Evolutionary conservation across 345 rosid genomes (phyloP), one percentile per base, ranked within the genome.

Genomic region (Excoecaria agallocha): DNA sequence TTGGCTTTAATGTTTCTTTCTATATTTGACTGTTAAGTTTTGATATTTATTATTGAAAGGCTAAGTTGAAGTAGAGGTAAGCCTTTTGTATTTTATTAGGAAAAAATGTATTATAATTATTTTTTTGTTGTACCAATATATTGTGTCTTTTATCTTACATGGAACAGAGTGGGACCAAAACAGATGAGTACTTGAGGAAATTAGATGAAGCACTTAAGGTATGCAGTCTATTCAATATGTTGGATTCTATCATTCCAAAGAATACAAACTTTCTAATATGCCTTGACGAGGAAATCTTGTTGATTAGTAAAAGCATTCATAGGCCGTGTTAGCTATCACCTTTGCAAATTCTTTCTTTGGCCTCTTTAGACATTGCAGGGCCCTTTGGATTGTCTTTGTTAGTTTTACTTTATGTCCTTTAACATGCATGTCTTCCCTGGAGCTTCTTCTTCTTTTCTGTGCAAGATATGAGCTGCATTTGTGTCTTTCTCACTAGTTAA

Each of bases 191-290:
- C 82, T 79, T 94, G 84, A 82, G 71, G 72, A 86, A 81, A 82
- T 83, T 94, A 82, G 97, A 90, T 77, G 87, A 91, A 78, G 95
- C 98, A 45, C 98, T 94, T 81, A 84, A 86, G 96, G 98, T 94
- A 79, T 57, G 58, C 74, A 61, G 65, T 60, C 41, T 39, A 35
- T 35, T 78, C n/a, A 13, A 20, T 65, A 7, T 61, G n/a, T 12
- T 54, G 51, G 16, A 69, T 67, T 63, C 1, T 49, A 16, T 68
- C 73, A 25, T 41, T 25, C 30, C 51, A 10, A 58, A 45, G 58
- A 50, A 43, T 30, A 63, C n/a, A 19, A 41, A 49, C 41, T 68
- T 59, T 50, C 13, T 8, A 55, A 56, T 54, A 22, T 56, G 69
- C 22, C 55, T 63, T n/a, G 20, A 17, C 46, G 6, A 72, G 17